Base-by-base conservation (phyloP, 129 eudicot genomes). In the Sambucus nigra region DNA sequence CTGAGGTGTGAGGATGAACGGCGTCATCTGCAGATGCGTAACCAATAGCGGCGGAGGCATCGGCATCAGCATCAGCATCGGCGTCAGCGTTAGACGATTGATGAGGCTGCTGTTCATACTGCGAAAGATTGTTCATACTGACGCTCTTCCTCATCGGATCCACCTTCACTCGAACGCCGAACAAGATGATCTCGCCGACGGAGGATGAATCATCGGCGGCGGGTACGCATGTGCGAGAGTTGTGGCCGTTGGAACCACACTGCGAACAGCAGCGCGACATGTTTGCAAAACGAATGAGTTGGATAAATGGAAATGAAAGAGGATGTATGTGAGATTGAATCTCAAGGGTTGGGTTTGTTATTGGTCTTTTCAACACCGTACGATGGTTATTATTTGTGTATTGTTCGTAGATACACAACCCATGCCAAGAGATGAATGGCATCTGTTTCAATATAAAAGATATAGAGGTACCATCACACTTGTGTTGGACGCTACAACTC, bases 131-230 rank as follows among this genome's bases (percentile, higher is more conserved):
- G 63, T 82, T 91, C 84, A 91, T 77, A 65, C 95, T 86, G 11
- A 80, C 99, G 53, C 95, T 86, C 80, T 91, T 91, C 74, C 99
- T 86, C 94, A 91, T 82, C 9, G 99, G 93, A 69, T 86, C 99
- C 40, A 86, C 87, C 66, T 65, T 81, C 11, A 91, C 84, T 50
- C 99, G 67, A 26, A 91, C 99, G 1, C 99, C 99, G 25, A 91
- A 91, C 72, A 91, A 44, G 84, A 91, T 80, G 55, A 91, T 73
- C 88, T 89, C 97, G 23, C 68, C 55, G 29, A 26, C 74, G 21
- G 23, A 61, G 47, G 66, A 52, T 0, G 48, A 19, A 14, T 51
- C 61, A 39, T 54, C 59, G 50, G 57, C 57, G 42, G 41, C 21
- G 16, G 60, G 31, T 15, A 17, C 11, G 46, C 75, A 70, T 3